Evolutionary conservation across 139 green algal species (phyloP).

Genomic region (Spirogloea muscicola): DNA sequence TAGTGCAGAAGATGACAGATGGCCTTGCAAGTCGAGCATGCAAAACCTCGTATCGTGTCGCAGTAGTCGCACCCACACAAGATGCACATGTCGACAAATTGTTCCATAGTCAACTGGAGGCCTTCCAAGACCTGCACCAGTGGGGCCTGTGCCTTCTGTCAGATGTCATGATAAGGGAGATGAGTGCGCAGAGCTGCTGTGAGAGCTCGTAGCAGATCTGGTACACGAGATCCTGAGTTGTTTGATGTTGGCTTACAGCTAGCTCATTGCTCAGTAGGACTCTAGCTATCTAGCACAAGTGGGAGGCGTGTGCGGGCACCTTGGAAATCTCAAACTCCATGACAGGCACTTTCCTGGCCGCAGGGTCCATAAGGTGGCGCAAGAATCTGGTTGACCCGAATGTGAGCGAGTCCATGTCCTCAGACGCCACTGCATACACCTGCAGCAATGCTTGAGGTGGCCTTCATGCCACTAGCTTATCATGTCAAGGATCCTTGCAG

Average conservation of each 20-base stretch:
- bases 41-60: conserved; percentile 63
- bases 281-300: no score
- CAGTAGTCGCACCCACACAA: conserved; percentile 96
- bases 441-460: conserved; percentile 24
- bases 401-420: conserved; percentile 98
- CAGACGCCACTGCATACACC: conserved; percentile 85
- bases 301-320: no score
- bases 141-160: no score
- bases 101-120: conserved; percentile 64
- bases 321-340: conserved; percentile 80
- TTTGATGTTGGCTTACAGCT: no score
- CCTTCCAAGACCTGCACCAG: conserved; percentile 46
- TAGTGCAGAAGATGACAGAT: not conserved
- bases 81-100: conserved; percentile 99
- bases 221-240: no score
- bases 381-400: conserved; percentile 83
- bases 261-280: no score
- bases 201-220: no score
- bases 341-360: conserved; percentile 63
- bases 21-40: no score
- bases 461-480: no score
- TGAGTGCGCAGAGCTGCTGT: no score
- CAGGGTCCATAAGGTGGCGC: conserved; percentile 86
- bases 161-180: no score
- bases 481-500: no score